phyloP scores from a whole-genome alignment of 495 filamentous ascomycete species.

The Neurospora sp. region DNA sequence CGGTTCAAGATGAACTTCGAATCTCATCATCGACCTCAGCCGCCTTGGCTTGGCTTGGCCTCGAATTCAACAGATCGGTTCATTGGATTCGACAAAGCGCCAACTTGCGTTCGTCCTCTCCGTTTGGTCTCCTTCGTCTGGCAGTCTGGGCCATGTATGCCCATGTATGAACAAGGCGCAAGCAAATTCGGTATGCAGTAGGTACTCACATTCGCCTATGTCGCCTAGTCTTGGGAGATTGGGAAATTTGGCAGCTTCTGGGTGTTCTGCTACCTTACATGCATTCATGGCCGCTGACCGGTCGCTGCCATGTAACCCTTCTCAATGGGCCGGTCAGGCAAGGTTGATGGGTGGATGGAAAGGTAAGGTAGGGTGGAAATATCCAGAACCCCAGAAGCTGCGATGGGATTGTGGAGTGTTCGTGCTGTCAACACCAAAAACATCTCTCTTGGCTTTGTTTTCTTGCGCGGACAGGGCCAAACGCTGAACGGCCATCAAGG shows the following conservation, averaged over 20 bases:
- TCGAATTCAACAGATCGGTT: not conserved
- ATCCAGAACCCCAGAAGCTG: not conserved
- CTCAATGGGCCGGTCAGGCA: not conserved
- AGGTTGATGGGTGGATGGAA: not conserved
- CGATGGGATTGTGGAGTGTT: not conserved
- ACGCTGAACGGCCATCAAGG: not conserved
- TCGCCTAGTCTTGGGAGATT: not conserved
- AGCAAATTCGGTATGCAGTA: not conserved
- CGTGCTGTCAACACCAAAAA: not conserved
- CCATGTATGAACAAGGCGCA: not conserved
- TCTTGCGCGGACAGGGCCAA: not conserved
- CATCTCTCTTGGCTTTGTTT: not conserved
- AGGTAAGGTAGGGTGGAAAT: not conserved
- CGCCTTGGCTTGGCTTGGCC: not conserved
- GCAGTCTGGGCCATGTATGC: not conserved
- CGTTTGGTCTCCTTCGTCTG: not conserved
- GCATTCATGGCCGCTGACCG: not conserved
- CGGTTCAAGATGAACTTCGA: not conserved
- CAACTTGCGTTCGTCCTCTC: not conserved
- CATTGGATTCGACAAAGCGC: not conserved
- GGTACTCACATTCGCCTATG: not conserved
- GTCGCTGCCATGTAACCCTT: not conserved
- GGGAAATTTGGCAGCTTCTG: not conserved
- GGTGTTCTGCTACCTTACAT: not conserved
- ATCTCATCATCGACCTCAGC: not conserved